Evolutionary conservation across 2,329 filamentous ascomycete species (phyloP).

Genomic region (Fusarium marasasianum): DNA sequence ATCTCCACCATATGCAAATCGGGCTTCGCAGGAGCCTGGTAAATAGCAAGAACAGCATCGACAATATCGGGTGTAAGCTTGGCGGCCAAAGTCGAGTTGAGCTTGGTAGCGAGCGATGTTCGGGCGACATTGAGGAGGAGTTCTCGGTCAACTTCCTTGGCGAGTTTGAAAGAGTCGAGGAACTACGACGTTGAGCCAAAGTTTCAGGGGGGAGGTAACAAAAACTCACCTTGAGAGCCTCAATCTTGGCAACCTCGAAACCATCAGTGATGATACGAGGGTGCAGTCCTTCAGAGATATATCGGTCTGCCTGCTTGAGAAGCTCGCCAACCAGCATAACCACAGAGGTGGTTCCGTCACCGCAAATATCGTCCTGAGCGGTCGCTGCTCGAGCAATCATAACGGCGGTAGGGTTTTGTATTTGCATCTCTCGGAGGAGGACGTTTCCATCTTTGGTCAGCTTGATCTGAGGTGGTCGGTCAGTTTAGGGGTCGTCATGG

Average conservation of each 20-base stretch:
- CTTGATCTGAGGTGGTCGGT: constrained; percentile 76
- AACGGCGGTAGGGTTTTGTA: constrained; percentile 97
- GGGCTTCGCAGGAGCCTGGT: constrained; percentile 87
- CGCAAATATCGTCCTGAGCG: constrained; percentile 97
- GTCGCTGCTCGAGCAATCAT: constrained; percentile 87
- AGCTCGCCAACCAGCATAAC: constrained; percentile 96
- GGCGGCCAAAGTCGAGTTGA: constrained; percentile 87
- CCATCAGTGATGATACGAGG: constrained; percentile 96
- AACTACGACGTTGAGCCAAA: constrained; percentile 65
- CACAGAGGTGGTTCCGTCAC: constrained; percentile 96
- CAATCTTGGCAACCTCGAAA: constrained; percentile 95
- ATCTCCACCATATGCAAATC: constrained; percentile 99
- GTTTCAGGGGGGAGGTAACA: background rate
- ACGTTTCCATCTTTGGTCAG: constrained; percentile 99
- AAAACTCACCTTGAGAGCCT: constrained; percentile 79
- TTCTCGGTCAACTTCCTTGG: constrained; percentile 89
- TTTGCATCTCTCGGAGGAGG: constrained; percentile 82
- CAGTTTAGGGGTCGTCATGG: constrained; percentile 44
- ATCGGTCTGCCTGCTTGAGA: constrained; percentile 95
- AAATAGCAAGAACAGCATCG: constrained; percentile 94
- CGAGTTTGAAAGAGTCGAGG: constrained; percentile 91
- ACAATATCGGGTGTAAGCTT: constrained; percentile 95
- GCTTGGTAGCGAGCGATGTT: constrained; percentile 94
- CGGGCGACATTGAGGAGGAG: constrained; percentile 91
- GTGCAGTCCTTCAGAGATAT: constrained; percentile 96